A percentile compares a stretch with the other conserved stretches of the same genome.
These are phyloP conservation scores for Acacia melanoxylon DNA, from an alignment of 306 rosid species.

Conservation along the genomic window DNA sequence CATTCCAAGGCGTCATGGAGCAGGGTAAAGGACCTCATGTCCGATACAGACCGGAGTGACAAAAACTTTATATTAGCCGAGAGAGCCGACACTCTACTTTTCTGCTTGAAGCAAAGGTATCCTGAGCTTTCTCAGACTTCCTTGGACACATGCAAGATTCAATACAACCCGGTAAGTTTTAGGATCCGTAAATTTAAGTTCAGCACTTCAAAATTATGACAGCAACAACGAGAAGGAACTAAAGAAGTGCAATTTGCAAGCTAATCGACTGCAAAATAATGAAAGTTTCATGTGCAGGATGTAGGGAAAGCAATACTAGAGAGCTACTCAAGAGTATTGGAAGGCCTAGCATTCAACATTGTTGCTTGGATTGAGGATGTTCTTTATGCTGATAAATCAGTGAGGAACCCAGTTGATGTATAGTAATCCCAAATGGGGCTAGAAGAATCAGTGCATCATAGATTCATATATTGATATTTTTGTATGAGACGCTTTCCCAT, in stretches of 20 bases:
- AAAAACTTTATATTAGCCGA: constrained; percentile 81
- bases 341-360: constrained; percentile 74
- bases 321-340: constrained; percentile 79
- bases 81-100: constrained; percentile 73
- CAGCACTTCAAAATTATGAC: not conserved
- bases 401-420: constrained; percentile 41
- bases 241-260: not conserved
- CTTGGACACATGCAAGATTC: constrained; percentile 90
- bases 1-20: constrained; percentile 91
- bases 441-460: constrained; percentile 24
- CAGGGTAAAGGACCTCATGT: constrained; percentile 77
- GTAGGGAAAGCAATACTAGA: constrained; percentile 69
- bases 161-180: constrained; percentile 67
- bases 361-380: constrained; percentile 86
- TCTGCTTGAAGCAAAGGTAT: constrained; percentile 80
- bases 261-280: constrained; percentile 6
- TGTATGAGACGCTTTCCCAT: constrained; percentile 21
- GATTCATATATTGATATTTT: not conserved
- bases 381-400: constrained; percentile 51
- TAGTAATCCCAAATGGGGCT: constrained; percentile 22
- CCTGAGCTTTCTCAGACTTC: constrained; percentile 95
- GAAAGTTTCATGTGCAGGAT: constrained; percentile 51
- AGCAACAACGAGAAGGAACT: not conserved
- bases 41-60: constrained; percentile 60
- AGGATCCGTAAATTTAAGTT: not conserved